Percentiles rank a stretch among this genome's conserved stretches.
These are phyloP conservation scores for Trichomonascus vanleenenianus DNA, from an alignment of 805 yeast species.

Conservation along the genomic window DNA sequence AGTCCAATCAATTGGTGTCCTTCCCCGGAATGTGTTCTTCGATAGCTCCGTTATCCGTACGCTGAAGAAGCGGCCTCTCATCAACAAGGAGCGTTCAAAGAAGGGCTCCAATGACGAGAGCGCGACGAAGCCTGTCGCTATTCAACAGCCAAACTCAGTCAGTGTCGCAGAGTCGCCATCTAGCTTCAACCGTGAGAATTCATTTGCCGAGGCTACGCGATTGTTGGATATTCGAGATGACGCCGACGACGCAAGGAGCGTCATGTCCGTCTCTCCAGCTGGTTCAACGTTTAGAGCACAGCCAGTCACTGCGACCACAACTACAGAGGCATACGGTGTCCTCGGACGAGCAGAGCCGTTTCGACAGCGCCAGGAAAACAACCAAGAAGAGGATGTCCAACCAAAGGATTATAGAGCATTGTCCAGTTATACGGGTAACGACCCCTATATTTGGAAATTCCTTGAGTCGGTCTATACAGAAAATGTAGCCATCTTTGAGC, in stretches of 20 bases:
- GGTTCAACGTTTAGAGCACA: no score
- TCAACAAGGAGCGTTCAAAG: neutral
- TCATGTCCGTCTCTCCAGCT: no score
- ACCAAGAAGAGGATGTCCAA: slow-evolving; percentile 3
- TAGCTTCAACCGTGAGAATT: neutral
- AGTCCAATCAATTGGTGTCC: slow-evolving; percentile 9
- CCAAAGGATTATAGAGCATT: slow-evolving; percentile 24
- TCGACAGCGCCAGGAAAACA: neutral
- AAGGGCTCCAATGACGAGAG: neutral
- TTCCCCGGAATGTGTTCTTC: slow-evolving; percentile 17
- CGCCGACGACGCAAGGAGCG: no score
- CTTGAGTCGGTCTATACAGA: slow-evolving; percentile 46
- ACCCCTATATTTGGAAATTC: slow-evolving; percentile 53
- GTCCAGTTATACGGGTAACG: slow-evolving; percentile 56
- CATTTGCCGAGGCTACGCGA: slow-evolving; percentile 5
- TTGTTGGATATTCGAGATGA: neutral
- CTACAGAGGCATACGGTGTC: slow-evolving; percentile 17
- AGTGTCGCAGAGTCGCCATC: neutral
- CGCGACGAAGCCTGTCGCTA: neutral
- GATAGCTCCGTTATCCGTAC: slow-evolving; percentile 1
- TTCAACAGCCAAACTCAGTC: neutral
- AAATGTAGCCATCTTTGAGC: slow-evolving; percentile 47
- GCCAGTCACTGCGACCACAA: slow-evolving; percentile 8
- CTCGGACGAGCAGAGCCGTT: slow-evolving; percentile 7
- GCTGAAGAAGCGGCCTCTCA: neutral